These are phyloP conservation scores for Globisporangium middletonii DNA, from an alignment of 352 stramenopile species.

Conservation along the genomic window DNA sequence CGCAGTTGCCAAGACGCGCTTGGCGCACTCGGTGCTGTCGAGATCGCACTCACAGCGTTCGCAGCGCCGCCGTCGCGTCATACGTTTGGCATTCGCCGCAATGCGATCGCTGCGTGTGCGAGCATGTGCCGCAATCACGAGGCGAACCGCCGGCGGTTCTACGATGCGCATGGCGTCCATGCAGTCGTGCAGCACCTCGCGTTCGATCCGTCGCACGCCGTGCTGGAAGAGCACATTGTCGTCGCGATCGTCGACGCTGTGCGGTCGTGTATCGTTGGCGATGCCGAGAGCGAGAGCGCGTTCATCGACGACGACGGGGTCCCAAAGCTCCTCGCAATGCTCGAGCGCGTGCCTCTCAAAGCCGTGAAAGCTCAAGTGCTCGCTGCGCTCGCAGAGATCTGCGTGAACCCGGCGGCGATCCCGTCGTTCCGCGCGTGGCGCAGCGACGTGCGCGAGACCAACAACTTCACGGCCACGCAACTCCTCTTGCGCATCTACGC, in stretches of 20 bases:
- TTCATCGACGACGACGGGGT: constrained; percentile 65
- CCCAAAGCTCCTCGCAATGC: constrained; percentile 48
- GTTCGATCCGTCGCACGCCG: constrained; percentile 40
- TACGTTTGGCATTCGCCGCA: constrained; percentile 59
- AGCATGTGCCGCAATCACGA: constrained; percentile 50
- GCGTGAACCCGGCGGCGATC: constrained; percentile 62
- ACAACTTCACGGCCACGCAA: constrained; percentile 48
- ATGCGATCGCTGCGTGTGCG: constrained; percentile 50
- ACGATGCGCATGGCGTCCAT: constrained; percentile 35
- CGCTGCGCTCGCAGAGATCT: constrained; percentile 59
- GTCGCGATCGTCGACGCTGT: constrained; percentile 59
- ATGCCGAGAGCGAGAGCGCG: constrained; percentile 38
- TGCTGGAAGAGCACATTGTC: constrained; percentile 68
- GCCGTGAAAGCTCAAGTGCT: constrained; percentile 57
- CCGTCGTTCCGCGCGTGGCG: constrained; percentile 60
- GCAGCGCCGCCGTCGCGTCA: constrained; percentile 33
- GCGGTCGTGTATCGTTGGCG: constrained; percentile 53
- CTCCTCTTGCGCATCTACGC: constrained; percentile 67
- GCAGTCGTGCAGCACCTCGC: constrained; percentile 34
- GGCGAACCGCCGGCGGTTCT: constrained; percentile 46
- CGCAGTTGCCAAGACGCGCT: constrained; percentile 40
- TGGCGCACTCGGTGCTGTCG: constrained; percentile 36
- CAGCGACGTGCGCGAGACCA: constrained; percentile 34
- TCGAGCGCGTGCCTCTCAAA: constrained; percentile 36
- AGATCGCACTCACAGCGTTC: constrained; percentile 48